Conservation (phyloP, 1,284 basidiomycete species). For the Apiotrichum brassicae region DNA sequence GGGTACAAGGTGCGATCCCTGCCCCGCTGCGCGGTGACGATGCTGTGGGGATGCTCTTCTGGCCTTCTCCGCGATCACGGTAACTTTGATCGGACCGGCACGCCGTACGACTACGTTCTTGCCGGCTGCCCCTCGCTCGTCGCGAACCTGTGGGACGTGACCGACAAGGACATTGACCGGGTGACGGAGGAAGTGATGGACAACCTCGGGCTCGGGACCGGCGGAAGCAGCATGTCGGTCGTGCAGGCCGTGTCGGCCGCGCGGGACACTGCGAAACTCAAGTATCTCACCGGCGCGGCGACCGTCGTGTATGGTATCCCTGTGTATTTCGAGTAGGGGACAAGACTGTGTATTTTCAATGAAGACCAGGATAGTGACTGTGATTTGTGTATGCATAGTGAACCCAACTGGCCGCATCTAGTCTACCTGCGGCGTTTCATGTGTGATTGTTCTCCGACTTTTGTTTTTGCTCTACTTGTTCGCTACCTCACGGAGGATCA, state of each 20-base stretch:
- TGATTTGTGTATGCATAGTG: too few species aligned
- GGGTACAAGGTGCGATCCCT: conserved; percentile 77
- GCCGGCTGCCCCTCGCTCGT: conserved; percentile 89
- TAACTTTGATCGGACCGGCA: conserved; percentile 85
- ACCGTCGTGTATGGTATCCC: conserved; percentile 93
- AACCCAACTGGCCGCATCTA: neutral
- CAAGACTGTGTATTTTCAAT: too few species aligned
- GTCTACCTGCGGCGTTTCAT: neutral
- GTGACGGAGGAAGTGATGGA: conserved; percentile 79
- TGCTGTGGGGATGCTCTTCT: conserved; percentile 99
- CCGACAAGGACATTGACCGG: conserved; percentile 93
- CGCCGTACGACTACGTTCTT: conserved; percentile 90
- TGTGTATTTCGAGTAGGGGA: conserved; percentile 22
- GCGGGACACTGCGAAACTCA: conserved; percentile 75
- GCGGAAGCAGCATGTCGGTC: conserved; percentile 50
- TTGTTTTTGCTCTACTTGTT: neutral
- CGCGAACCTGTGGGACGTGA: conserved; percentile 97
- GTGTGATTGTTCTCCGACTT: neutral
- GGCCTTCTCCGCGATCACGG: conserved; percentile 82
- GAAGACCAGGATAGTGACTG: too few species aligned
- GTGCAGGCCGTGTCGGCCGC: conserved; percentile 74
- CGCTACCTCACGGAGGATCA: conserved; percentile 23
- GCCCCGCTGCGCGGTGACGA: conserved; percentile 75
- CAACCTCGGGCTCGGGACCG: conserved; percentile 56
- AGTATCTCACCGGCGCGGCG: conserved; percentile 92